A percentile compares a stretch with the other conserved stretches of the same genome.
Evolutionary conservation across 2,329 filamentous ascomycete genomes (phyloP).

Genomic region (Penicillium psychrosexuale): DNA sequence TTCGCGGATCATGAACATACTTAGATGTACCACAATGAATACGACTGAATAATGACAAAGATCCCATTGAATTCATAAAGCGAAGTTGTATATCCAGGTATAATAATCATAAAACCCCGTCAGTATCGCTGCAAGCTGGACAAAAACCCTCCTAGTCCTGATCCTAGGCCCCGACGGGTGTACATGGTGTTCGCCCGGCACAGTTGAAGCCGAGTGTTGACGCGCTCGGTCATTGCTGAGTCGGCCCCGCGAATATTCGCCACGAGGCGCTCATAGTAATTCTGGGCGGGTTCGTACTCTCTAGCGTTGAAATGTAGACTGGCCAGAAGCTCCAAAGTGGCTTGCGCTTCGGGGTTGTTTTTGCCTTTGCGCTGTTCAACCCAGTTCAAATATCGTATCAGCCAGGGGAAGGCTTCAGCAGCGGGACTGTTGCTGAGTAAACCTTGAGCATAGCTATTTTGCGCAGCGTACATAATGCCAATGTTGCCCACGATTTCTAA

Average conservation of each 20-base stretch:
- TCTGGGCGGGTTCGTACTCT: constrained; percentile 26
- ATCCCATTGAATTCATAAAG: not conserved
- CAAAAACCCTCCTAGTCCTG: constrained; percentile 21
- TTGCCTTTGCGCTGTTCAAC: constrained; percentile 22
- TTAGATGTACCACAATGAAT: not conserved
- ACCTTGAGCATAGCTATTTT: constrained; percentile 5
- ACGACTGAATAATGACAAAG: not conserved
- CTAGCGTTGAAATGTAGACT: constrained; percentile 22
- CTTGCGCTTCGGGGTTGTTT: constrained; percentile 22
- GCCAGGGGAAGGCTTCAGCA: constrained; percentile 26
- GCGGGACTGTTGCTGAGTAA: constrained; percentile 6
- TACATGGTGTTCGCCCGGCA: constrained; percentile 25
- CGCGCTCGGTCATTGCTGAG: constrained; percentile 10
- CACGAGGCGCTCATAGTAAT: constrained; percentile 27
- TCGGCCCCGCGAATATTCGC: constrained; percentile 11
- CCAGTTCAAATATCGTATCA: constrained; percentile 30
- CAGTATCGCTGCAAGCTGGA: constrained; percentile 21
- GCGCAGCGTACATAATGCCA: constrained; percentile 29
- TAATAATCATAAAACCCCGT: not conserved
- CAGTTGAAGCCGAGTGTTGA: constrained; percentile 21
- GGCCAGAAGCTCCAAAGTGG: constrained; percentile 23
- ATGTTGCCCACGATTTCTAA: constrained; percentile 29
- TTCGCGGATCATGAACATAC: not conserved
- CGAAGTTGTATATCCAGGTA: not conserved
- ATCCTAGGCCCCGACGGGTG: constrained; percentile 7